Base-by-base conservation (phyloP, 2,329 filamentous ascomycete species). In the Aspergillus japonicus region DNA sequence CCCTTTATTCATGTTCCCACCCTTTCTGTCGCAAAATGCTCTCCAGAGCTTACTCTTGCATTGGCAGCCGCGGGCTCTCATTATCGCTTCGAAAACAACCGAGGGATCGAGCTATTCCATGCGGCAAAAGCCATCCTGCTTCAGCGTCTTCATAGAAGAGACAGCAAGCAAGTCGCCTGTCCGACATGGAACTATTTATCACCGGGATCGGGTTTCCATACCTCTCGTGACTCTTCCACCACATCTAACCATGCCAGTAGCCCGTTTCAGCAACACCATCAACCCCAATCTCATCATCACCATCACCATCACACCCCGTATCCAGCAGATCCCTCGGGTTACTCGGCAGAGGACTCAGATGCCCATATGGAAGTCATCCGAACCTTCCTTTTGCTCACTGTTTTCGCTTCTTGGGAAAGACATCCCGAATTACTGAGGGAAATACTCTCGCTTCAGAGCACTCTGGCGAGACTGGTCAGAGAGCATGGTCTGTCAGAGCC, bases 321-420 rank as follows among this genome's bases (percentile, higher is more conserved):
- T 47, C 62, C 74, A 5, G 42, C 73, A 21, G 76, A 77, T 49
- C 60, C 68, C 31, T 70, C 73, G 21, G 72, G 68, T 11, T 76
- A 75, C 56, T 68, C 69, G 1, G 68, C 65, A 11, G 76, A 78
- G 58, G 79, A 81, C 61, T 77, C 76, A 14, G 77, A 80, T 65
- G 77, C 78, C 26, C 76, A 79, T 54, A 80, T 82, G 74, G 79
- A 82, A 64, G 77, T 81, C 6, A 80, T 82, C 47, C 78, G 80
- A 55, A 81, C 81, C 0, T 78, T 83, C 24, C 65, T 82, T 10
- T 70, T 83, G 3, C 75, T 86, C n/a, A 85, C 85, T 58, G 83
- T 83, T 0, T 82, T 85, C 68, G 83, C 83, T 12, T 85, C 84
- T 0, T 87, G 84, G 84, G 83, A 83, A 56, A 80, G 81, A 64